A percentile compares a stretch with the other conserved stretches of the same genome.
These are phyloP conservation scores for Austroboletus festivus DNA, from an alignment of 768 basidiomycete species.

Conservation along the genomic window DNA sequence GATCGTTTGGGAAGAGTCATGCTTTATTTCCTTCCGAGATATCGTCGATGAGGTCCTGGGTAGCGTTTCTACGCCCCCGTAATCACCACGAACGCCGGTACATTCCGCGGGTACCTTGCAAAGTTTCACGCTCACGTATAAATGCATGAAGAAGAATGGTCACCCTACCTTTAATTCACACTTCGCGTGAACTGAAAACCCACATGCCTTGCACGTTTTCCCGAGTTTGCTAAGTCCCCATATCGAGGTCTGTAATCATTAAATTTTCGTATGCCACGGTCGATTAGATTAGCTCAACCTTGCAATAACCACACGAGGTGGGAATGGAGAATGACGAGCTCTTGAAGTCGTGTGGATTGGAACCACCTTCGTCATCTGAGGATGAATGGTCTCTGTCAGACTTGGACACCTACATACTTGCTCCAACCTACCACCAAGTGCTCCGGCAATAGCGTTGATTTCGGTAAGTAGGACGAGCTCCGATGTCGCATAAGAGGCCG, in stretches of 20 bases:
- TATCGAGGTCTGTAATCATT: slow-evolving; percentile 59
- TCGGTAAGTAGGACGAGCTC: slow-evolving; percentile 62
- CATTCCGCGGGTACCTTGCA: slow-evolving; percentile 75
- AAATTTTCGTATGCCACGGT: neutral
- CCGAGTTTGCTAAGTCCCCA: slow-evolving; percentile 89
- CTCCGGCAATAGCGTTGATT: slow-evolving; percentile 53
- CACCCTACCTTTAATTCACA: slow-evolving; percentile 75
- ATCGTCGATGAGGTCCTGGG: slow-evolving; percentile 34
- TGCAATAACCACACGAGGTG: slow-evolving; percentile 78
- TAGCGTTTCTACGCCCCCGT: slow-evolving; percentile 23
- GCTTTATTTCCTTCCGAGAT: slow-evolving; percentile 30
- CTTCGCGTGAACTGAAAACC: slow-evolving; percentile 76
- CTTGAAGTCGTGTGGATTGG: slow-evolving; percentile 77
- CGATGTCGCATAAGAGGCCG: slow-evolving; percentile 50
- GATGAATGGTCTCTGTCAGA: slow-evolving; percentile 10
- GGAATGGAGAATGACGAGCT: slow-evolving; percentile 85
- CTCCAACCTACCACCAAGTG: slow-evolving; percentile 56
- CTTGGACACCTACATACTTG: neutral
- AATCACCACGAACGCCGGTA: slow-evolving; percentile 26
- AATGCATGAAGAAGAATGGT: slow-evolving; percentile 3
- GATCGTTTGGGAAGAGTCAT: slow-evolving; percentile 13
- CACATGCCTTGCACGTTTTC: slow-evolving; percentile 77
- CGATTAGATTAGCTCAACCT: slow-evolving; percentile 41
- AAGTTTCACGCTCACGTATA: slow-evolving; percentile 13
- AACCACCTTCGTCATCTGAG: slow-evolving; percentile 70